Base-by-base conservation (phyloP, 2,329 filamentous ascomycete genomes). In the Fusarium austroafricanum region DNA sequence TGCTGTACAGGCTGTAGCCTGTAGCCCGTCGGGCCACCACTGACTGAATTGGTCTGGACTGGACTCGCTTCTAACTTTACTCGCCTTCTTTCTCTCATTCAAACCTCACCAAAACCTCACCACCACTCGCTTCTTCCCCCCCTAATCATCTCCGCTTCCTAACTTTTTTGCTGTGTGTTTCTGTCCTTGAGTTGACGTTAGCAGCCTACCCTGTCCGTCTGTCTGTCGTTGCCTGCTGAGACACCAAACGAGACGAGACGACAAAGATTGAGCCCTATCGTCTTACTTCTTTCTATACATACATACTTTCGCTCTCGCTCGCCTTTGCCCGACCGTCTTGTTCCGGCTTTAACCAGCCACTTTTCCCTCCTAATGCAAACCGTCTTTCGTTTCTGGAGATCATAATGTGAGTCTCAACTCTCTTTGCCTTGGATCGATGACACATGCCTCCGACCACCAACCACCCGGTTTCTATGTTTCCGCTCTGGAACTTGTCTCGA, bases 391-490 rank as follows among this genome's bases (percentile, higher is more conserved):
- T 71, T 67, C 65, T 73, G 65, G 73, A 77, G 61, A 77, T 78
- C 75, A 64, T 65, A 77, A 78, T 78, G 77, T 79, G 75, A 79
- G 77, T 79, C 68, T 65, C 65, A 73, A 70, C 69, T 74, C 68
- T 72, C 65, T 71, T 74, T 72, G 55, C 72, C 55, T 42, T 68
- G 26, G 26, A 52, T 52, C 65, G 52, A 72, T 70, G 69, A 71
- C 71, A 73, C 71, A 74, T 76, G 71, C 74, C 67, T 67, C 65
- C 76, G 76, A 75, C 75, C 75, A 71, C 69, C 66, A 76, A 75
- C 75, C 75, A 71, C 69, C 66, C 56, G 61, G 49, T 71, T 68
- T 64, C 61, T 55, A 61, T 61, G 40, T 45, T 59, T 57, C 31
- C 51, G 43, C 53, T 51, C 33, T 63, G 45, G 40, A 62, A 62